Evolutionary conservation across 2,329 filamentous ascomycete species (phyloP).

Genomic region (Penicillium sp.): DNA sequence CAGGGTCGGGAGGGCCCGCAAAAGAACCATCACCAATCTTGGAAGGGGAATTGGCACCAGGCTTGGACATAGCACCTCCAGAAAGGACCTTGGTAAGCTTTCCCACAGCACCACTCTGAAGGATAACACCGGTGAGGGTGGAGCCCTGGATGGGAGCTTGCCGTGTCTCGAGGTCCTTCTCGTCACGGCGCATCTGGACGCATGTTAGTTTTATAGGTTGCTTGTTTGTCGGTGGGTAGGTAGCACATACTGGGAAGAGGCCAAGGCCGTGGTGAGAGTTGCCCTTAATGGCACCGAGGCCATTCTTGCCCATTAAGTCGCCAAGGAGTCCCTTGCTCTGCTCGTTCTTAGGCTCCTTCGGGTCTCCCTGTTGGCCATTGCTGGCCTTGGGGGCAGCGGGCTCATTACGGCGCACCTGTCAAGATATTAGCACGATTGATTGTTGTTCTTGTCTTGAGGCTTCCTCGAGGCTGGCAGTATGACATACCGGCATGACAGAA

Average conservation of each 20-base stretch:
- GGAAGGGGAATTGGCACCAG: neutral
- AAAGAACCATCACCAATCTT: slow-evolving; percentile 4
- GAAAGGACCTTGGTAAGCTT: slow-evolving; percentile 15
- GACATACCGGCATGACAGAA: neutral
- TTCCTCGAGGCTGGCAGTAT: neutral
- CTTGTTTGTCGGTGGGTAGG: no score
- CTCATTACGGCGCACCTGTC: neutral
- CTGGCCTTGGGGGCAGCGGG: neutral
- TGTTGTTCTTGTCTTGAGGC: neutral
- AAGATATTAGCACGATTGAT: neutral
- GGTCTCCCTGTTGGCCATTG: neutral
- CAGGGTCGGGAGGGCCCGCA: slow-evolving; percentile 1
- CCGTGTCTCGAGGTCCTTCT: slow-evolving; percentile 10
- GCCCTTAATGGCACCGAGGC: slow-evolving; percentile 17
- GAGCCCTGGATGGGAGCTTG: slow-evolving; percentile 19
- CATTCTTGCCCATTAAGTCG: slow-evolving; percentile 9
- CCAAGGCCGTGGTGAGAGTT: slow-evolving; percentile 21
- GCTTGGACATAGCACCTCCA: neutral
- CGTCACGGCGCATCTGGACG: slow-evolving; percentile 20
- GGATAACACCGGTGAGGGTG: slow-evolving; percentile 14
- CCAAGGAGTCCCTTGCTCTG: neutral
- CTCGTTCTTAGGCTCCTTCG: neutral
- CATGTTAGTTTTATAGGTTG: neutral
- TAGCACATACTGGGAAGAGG: slow-evolving; percentile 16
- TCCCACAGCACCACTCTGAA: slow-evolving; percentile 15